Evolutionary conservation across 495 filamentous ascomycete species (phyloP).

Genomic region (Clohesyomyces aquaticus): DNA sequence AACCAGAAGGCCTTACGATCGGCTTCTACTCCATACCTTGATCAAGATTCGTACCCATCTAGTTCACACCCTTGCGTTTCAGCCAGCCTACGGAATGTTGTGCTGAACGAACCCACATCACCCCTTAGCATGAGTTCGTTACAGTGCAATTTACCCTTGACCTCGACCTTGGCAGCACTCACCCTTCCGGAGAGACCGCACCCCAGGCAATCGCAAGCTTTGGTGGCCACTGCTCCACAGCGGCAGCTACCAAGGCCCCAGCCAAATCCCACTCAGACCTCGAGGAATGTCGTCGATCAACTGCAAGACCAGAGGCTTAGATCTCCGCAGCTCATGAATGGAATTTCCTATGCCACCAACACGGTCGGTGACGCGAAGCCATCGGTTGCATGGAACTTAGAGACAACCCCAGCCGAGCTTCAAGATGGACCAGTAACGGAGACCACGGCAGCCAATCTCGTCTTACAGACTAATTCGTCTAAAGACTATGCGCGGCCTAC

Average conservation of each 20-base stretch:
- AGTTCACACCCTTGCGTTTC: slow-evolving; percentile 16
- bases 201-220: neutral
- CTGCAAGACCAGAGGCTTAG: slow-evolving; percentile 28
- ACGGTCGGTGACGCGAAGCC: neutral
- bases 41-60: slow-evolving; percentile 17
- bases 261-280: slow-evolving; percentile 21
- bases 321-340: slow-evolving; percentile 18
- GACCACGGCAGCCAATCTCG: slow-evolving; percentile 1
- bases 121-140: slow-evolving; percentile 45
- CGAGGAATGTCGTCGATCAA: slow-evolving; percentile 26
- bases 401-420: neutral
- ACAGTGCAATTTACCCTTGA: slow-evolving; percentile 41
- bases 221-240: slow-evolving; percentile 15
- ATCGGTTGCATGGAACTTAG: slow-evolving; percentile 6
- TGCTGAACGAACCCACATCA: slow-evolving; percentile 35
- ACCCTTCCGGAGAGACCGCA: slow-evolving; percentile 13
- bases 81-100: slow-evolving; percentile 23
- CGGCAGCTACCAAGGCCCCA: slow-evolving; percentile 35
- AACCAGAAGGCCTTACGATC: slow-evolving; percentile 10
- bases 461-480: slow-evolving; percentile 1
- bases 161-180: no score
- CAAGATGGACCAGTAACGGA: neutral
- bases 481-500: neutral
- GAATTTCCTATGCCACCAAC: neutral
- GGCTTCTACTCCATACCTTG: slow-evolving; percentile 11